These are phyloP conservation scores for Trichomonas tenax DNA, from an alignment of 208 protist genomes.

Conservation along the genomic window DNA sequence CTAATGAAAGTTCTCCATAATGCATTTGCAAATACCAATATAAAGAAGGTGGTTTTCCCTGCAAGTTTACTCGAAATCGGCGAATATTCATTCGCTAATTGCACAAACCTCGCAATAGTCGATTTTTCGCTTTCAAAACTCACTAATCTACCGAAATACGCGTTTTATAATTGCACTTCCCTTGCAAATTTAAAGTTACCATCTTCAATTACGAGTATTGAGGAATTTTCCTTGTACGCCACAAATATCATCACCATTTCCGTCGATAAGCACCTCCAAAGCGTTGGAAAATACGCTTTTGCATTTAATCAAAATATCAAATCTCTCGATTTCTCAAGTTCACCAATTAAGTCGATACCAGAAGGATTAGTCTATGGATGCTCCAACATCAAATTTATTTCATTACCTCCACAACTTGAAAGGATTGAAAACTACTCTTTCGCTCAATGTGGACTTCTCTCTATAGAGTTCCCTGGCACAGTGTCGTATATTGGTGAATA, in stretches of 20 bases:
- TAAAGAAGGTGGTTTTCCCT: too few species aligned
- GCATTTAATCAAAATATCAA: not conserved
- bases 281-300: not conserved
- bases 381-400: not conserved
- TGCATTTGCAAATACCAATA: too few species aligned
- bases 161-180: not conserved
- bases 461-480: not conserved
- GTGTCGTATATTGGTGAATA: not conserved
- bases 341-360: not conserved
- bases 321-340: not conserved
- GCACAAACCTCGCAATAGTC: not conserved
- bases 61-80: not conserved
- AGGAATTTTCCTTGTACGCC: not conserved
- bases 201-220: not conserved
- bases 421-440: not conserved
- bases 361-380: not conserved
- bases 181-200: not conserved
- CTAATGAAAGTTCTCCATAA: too few species aligned
- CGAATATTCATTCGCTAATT: not conserved
- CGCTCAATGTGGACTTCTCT: not conserved
- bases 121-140: not conserved
- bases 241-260: not conserved
- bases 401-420: not conserved
- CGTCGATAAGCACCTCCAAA: not conserved
- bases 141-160: not conserved